phyloP scores from a whole-genome alignment of 169 alveolate genomes.

The Condylostoma magnum region DNA sequence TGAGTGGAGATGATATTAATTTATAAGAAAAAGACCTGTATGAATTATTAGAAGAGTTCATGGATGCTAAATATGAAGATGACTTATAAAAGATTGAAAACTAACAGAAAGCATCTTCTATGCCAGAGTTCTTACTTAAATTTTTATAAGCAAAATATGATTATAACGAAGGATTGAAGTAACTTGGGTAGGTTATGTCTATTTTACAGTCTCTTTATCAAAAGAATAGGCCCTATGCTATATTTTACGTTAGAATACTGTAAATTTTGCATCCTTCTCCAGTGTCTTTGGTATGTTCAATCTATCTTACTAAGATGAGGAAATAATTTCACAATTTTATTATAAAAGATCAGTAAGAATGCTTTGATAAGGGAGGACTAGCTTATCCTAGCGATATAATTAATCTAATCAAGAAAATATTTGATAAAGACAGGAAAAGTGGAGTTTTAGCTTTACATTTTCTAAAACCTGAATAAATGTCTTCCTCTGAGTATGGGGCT shows the following conservation, averaged over 20 bases:
- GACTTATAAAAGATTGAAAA: constrained; percentile 1
- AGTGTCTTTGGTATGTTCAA: not conserved
- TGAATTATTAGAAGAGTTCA: constrained; percentile 19
- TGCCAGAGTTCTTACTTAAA: constrained; percentile 1
- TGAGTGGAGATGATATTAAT: no score
- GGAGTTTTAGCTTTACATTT: not conserved
- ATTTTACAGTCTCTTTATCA: not conserved
- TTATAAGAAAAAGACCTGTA: no score
- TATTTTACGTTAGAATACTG: constrained; percentile 5
- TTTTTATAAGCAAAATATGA: not conserved
- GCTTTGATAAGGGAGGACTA: constrained; percentile 16
- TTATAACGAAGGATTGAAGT: not conserved
- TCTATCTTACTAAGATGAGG: constrained; percentile 2
- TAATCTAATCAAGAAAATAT: constrained; percentile 1
- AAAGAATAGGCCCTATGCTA: constrained; percentile 7
- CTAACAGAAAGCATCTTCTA: not conserved
- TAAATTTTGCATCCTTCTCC: constrained; percentile 27
- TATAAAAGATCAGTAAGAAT: not conserved
- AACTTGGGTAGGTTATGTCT: not conserved
- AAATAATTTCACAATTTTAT: constrained; percentile 3
- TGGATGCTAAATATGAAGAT: constrained; percentile 22
- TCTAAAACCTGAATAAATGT: constrained; percentile 8
- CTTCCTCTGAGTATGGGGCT: constrained; percentile 11
- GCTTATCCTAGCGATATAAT: constrained; percentile 14
- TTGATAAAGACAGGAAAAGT: constrained; percentile 18